A percentile compares a stretch with the other conserved stretches of the same genome.
These are phyloP conservation scores for Priceomyces fermenticarens DNA, from an alignment of 805 yeast genomes.

Conservation along the genomic window DNA sequence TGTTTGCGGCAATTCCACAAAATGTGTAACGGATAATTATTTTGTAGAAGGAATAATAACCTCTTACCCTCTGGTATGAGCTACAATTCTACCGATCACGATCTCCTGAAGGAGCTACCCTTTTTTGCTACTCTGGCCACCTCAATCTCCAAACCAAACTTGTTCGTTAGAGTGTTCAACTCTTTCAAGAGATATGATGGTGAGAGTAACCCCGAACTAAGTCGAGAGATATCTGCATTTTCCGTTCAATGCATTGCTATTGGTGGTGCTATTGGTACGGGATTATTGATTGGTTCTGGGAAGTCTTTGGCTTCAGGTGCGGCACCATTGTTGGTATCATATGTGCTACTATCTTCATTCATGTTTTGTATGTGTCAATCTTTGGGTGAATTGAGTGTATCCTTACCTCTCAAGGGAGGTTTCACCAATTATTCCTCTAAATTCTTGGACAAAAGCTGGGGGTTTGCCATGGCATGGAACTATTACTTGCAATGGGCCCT, in stretches of 20 bases:
- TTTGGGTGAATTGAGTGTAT: slow-evolving; percentile 22
- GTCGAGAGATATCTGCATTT: slow-evolving; percentile 6
- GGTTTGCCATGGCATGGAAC: slow-evolving; percentile 25
- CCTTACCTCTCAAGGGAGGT: slow-evolving; percentile 21
- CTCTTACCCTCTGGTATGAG: not conserved
- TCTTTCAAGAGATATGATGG: slow-evolving; percentile 7
- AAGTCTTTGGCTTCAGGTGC: slow-evolving; percentile 23
- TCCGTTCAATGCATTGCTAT: slow-evolving; percentile 23
- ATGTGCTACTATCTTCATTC: slow-evolving; percentile 20
- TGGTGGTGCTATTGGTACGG: slow-evolving; percentile 28
- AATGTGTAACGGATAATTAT: no score
- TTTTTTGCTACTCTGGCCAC: not conserved
- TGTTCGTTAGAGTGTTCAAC: slow-evolving; percentile 2
- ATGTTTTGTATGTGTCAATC: slow-evolving; percentile 22
- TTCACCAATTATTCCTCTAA: slow-evolving; percentile 22
- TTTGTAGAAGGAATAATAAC: no score
- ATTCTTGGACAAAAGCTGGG: slow-evolving; percentile 23
- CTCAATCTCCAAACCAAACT: slow-evolving; percentile 1
- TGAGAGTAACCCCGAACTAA: slow-evolving; percentile 4
- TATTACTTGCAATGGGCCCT: slow-evolving; percentile 21
- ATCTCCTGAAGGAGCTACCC: not conserved
- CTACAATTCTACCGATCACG: not conserved
- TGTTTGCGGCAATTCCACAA: slow-evolving; percentile 1
- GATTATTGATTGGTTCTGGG: slow-evolving; percentile 22
- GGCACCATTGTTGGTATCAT: slow-evolving; percentile 18